Conservation (phyloP, 768 basidiomycete genomes). For the Coprinellus micaceus region DNA sequence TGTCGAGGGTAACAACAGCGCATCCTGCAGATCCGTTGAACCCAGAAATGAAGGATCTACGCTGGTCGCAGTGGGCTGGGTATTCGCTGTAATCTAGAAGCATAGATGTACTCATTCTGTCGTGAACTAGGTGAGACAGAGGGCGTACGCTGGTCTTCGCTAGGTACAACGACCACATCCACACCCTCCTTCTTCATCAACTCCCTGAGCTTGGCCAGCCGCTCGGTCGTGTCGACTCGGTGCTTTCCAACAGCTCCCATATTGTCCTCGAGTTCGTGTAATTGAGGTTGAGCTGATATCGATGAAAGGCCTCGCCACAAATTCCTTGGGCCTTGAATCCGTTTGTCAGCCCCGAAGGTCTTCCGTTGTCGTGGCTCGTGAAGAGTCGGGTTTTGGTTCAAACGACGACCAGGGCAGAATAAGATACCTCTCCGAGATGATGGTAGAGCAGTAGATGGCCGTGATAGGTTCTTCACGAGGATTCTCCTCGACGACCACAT, state of each 20-base stretch:
- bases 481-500: not conserved
- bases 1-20: slow-evolving; percentile 66
- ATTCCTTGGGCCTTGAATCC: not conserved
- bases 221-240: slow-evolving; percentile 58
- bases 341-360: not conserved
- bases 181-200: slow-evolving; percentile 63
- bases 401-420: not conserved
- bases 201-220: slow-evolving; percentile 61
- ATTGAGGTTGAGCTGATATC: not conserved
- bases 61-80: slow-evolving; percentile 75
- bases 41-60: slow-evolving; percentile 86
- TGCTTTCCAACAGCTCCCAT: slow-evolving; percentile 39
- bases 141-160: slow-evolving; percentile 91
- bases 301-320: not conserved
- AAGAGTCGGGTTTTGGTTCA: not conserved
- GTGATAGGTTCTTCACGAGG: not conserved
- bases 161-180: slow-evolving; percentile 78
- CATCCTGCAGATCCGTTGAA: slow-evolving; percentile 95
- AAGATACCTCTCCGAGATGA: not conserved
- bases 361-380: not conserved
- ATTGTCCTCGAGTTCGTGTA: not conserved
- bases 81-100: slow-evolving; percentile 82
- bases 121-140: no score
- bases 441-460: not conserved
- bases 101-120: not conserved